These are phyloP conservation scores for Ulvella scutata DNA, from an alignment of 139 green algal genomes.

Conservation along the genomic window DNA sequence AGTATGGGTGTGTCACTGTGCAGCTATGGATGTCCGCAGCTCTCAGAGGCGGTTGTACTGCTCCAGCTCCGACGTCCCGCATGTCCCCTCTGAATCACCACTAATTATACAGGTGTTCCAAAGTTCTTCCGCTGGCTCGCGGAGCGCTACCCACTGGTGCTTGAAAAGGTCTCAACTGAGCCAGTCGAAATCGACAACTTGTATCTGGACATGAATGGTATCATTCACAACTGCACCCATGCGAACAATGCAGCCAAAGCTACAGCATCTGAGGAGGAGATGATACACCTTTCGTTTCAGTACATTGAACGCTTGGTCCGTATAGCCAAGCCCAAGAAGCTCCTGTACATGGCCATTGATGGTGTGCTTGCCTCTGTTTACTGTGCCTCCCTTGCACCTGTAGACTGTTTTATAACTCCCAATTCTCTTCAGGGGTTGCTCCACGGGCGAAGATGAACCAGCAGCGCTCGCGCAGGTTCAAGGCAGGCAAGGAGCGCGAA, in stretches of 20 bases:
- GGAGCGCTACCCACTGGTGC: constrained; percentile 81
- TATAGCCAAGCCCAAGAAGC: constrained; percentile 66
- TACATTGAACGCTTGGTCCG: constrained; percentile 86
- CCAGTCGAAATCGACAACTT: constrained; percentile 72
- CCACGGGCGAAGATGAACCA: constrained; percentile 96
- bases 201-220: constrained; percentile 93
- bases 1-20: too few species aligned
- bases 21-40: too few species aligned
- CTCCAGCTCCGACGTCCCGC: too few species aligned
- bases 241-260: constrained; percentile 44
- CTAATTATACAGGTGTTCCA: constrained; percentile 81
- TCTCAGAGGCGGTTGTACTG: too few species aligned
- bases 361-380: constrained; percentile 19
- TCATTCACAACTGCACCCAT: constrained; percentile 94
- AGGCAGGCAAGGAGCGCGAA: constrained; percentile 34
- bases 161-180: not conserved
- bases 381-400: too few species aligned
- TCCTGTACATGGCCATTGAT: constrained; percentile 93
- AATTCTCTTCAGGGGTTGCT: constrained; percentile 42
- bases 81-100: too few species aligned
- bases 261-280: constrained; percentile 70
- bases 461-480: constrained; percentile 73
- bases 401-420: not conserved
- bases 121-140: constrained; percentile 93
- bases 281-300: constrained; percentile 73